A percentile compares a stretch with the other conserved stretches of the same genome.
These are phyloP conservation scores for Aureobasidium uvarum DNA, from an alignment of 2,329 filamentous ascomycete genomes.

Conservation along the genomic window DNA sequence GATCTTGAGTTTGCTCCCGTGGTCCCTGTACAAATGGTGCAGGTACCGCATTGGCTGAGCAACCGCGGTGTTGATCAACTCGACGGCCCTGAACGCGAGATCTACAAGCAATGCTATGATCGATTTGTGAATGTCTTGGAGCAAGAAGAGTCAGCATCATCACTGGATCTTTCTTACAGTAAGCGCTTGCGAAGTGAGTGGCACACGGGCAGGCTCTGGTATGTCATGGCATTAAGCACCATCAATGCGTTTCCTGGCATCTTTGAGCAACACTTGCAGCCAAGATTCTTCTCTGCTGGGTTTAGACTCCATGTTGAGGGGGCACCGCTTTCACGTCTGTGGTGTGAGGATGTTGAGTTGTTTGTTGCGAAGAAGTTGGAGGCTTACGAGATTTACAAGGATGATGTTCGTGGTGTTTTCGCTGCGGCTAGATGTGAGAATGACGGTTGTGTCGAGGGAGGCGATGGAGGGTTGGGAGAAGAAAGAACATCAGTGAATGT, in stretches of 20 bases:
- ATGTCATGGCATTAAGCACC: not conserved
- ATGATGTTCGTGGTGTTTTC: not conserved
- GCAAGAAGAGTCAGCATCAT: not conserved
- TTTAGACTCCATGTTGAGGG: not conserved
- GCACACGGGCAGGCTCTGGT: not conserved
- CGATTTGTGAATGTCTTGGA: not conserved
- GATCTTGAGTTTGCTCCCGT: no score
- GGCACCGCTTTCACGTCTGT: not conserved
- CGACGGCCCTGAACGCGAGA: no score
- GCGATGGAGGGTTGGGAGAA: no score
- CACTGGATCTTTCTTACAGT: not conserved
- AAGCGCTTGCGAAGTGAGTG: not conserved
- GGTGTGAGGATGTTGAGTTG: not conserved
- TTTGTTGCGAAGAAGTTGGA: not conserved
- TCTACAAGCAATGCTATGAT: not conserved
- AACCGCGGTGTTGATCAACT: no score
- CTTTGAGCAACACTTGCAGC: not conserved
- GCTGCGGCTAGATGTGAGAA: not conserved
- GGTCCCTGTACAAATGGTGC: no score
- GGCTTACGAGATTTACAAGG: not conserved
- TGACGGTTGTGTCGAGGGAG: no score
- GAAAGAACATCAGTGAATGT: no score
- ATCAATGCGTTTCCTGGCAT: not conserved
- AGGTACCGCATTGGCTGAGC: no score
- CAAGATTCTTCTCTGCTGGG: not conserved